These are phyloP conservation scores for Madurella fahalii DNA, from an alignment of 2,329 filamentous ascomycete genomes.

Conservation along the genomic window DNA sequence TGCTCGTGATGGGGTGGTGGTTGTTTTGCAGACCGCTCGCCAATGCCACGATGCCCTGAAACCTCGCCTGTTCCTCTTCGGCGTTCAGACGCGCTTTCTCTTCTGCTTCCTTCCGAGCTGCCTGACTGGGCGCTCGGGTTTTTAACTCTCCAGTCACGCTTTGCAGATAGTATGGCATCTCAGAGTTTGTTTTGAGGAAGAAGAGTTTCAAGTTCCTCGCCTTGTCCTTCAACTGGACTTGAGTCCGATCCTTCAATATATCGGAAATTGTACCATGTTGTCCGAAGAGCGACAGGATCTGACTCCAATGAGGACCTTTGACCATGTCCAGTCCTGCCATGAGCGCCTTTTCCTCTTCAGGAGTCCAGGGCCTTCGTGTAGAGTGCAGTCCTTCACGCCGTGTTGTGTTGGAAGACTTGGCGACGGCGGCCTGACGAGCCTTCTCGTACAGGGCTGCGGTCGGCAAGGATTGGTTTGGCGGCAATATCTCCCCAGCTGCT, in stretches of 20 bases:
- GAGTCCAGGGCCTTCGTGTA: conserved; percentile 76
- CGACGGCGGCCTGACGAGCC: conserved; percentile 55
- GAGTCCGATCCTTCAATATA: conserved; percentile 80
- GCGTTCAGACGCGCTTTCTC: conserved; percentile 55
- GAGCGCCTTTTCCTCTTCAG: conserved; percentile 83
- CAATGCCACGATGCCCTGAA: conserved; percentile 58
- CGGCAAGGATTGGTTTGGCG: conserved; percentile 53
- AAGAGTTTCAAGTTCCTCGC: conserved; percentile 85
- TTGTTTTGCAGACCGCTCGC: conserved; percentile 49
- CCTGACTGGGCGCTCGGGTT: conserved; percentile 72
- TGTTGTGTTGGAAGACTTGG: conserved; percentile 52
- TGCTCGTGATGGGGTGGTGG: conserved; percentile 14
- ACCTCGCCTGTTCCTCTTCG: conserved; percentile 56
- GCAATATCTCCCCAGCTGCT: conserved; percentile 38
- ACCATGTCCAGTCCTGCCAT: conserved; percentile 86
- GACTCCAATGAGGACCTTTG: conserved; percentile 88
- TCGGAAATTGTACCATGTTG: conserved; percentile 74
- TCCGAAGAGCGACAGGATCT: conserved; percentile 82
- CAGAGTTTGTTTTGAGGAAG: conserved; percentile 85
- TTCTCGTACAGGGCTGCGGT: conserved; percentile 55
- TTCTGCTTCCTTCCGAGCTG: conserved; percentile 64
- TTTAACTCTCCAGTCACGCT: conserved; percentile 87
- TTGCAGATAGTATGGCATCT: conserved; percentile 83
- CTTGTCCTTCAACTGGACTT: conserved; percentile 91
- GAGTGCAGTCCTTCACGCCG: conserved; percentile 55